phyloP scores from a whole-genome alignment of 345 rosid species.

The Lepidium aucheri region DNA sequence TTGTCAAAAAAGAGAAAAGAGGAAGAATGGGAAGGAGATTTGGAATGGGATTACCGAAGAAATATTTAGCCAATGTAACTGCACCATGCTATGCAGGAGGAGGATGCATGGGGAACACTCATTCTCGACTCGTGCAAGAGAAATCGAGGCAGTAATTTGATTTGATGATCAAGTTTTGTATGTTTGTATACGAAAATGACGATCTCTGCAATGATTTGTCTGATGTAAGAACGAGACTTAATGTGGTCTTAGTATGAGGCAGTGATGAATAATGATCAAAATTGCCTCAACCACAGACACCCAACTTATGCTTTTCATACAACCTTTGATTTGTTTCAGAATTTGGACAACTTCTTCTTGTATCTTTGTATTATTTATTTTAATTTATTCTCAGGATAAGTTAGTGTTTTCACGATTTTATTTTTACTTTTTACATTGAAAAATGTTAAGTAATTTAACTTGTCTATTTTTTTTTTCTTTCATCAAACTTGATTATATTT shows the following conservation, averaged over 20 bases:
- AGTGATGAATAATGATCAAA: not conserved
- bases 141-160: slow-evolving; percentile 1
- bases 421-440: not conserved
- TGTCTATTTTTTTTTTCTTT: too few relatives aligned
- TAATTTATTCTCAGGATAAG: slow-evolving; percentile 3
- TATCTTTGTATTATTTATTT: not conserved
- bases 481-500: too few relatives aligned
- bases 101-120: slow-evolving; percentile 29
- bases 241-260: not conserved
- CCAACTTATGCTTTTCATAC: not conserved
- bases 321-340: slow-evolving; percentile 4
- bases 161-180: not conserved
- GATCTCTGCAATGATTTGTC: not conserved
- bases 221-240: not conserved
- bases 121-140: slow-evolving; percentile 19
- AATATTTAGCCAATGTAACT: slow-evolving; percentile 24
- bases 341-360: slow-evolving; percentile 8
- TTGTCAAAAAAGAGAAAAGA: slow-evolving; percentile 5
- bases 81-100: slow-evolving; percentile 18
- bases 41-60: slow-evolving; percentile 20
- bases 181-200: not conserved
- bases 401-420: slow-evolving; percentile 11
- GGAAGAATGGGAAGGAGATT: slow-evolving; percentile 20
- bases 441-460: slow-evolving; percentile 2
- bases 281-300: not conserved